phyloP scores from a whole-genome alignment of 108 stramenopile genomes.

The Cyclotella distinguenda region DNA sequence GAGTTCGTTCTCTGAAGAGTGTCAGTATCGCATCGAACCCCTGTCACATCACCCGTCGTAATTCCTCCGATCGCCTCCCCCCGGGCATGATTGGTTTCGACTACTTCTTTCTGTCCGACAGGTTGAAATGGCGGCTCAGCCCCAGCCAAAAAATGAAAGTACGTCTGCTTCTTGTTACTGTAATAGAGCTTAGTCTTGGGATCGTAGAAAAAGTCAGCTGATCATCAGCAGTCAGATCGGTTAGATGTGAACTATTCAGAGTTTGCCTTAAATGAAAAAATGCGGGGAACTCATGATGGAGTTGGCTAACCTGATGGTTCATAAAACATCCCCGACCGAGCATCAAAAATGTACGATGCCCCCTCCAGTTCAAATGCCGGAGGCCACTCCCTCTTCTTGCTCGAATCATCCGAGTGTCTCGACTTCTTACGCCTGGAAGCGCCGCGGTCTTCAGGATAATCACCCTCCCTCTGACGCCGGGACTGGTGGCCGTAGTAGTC shows the following conservation, averaged over 20 bases:
- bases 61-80: neutral
- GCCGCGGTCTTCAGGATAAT: slow-evolving; percentile 13
- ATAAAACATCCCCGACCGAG: slow-evolving; percentile 79
- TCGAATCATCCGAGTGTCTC: neutral
- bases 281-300: no score
- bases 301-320: slow-evolving; percentile 65
- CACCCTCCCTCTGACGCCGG: neutral
- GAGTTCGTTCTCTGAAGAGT: neutral
- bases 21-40: no score
- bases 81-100: neutral
- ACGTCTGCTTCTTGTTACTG: slow-evolving; percentile 55
- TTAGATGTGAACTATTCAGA: no score
- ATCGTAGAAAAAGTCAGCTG: slow-evolving; percentile 84
- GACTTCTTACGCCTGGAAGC: slow-evolving; percentile 2
- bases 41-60: neutral
- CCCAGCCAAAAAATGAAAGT: slow-evolving; percentile 54
- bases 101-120: neutral
- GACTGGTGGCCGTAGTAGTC: slow-evolving; percentile 14
- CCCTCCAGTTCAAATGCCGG: slow-evolving; percentile 71
- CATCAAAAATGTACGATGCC: slow-evolving; percentile 71
- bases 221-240: no score
- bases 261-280: no score
- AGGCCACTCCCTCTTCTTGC: slow-evolving; percentile 62
- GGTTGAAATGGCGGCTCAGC: slow-evolving; percentile 31
- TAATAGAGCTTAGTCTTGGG: slow-evolving; percentile 84